Conservation (phyloP, 768 basidiomycete species). For the Termitomyces sp. region DNA sequence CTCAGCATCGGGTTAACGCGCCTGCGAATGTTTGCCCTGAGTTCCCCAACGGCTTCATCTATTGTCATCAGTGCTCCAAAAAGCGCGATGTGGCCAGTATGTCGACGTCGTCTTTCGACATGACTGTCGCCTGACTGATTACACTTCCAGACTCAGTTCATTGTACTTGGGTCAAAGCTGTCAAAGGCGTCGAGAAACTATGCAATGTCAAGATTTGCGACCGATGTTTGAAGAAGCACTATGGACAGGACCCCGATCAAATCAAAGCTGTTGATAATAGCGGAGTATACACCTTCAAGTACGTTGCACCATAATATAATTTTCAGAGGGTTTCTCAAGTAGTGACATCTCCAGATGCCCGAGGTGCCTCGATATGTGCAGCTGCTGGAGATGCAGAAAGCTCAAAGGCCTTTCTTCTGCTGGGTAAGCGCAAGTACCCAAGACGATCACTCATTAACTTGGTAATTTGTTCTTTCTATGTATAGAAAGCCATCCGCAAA, state of each 20-base stretch:
- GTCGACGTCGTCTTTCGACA: constrained; percentile 16
- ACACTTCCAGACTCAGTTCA: constrained; percentile 23
- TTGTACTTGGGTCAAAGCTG: constrained; percentile 27
- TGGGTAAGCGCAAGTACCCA: constrained; percentile 39
- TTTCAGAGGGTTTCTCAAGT: not conserved
- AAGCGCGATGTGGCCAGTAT: constrained; percentile 53
- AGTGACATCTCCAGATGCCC: constrained; percentile 51
- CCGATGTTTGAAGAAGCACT: constrained; percentile 65
- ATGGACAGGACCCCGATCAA: constrained; percentile 47
- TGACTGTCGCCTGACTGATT: constrained; percentile 3
- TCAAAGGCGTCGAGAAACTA: constrained; percentile 29
- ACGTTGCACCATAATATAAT: constrained; percentile 6
- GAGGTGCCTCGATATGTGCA: constrained; percentile 63
- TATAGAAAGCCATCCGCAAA: not conserved
- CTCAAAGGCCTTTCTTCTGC: constrained; percentile 55
- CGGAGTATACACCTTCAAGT: constrained; percentile 53
- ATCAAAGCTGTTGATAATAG: constrained; percentile 31
- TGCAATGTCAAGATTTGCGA: constrained; percentile 64
- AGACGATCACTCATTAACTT: not conserved
- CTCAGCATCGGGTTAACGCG: constrained; percentile 6
- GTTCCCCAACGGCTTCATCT: constrained; percentile 42
- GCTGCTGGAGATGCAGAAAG: constrained; percentile 65
- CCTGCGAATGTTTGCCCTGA: constrained; percentile 25
- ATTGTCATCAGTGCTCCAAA: constrained; percentile 73
- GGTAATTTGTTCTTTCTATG: not conserved